Percentiles rank a stretch among this genome's conserved stretches.
Conservation (phyloP, 1,284 basidiomycete species). For the Cryptococcus sp. region DNA sequence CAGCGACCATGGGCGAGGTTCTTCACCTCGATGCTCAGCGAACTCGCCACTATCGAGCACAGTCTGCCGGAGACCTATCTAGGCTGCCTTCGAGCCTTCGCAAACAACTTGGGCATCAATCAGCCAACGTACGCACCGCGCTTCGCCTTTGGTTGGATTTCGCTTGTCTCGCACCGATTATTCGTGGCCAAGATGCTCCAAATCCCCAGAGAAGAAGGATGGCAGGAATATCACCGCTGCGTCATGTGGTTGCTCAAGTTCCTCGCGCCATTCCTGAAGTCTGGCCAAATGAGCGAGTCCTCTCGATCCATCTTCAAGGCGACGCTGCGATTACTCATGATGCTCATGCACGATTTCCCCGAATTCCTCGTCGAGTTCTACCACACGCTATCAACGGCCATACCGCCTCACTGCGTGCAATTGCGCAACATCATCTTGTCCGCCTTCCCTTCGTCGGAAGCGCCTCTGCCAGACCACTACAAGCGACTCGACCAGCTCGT, state of each 20-base stretch:
- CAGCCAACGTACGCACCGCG: slow-evolving; percentile 97
- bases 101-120: slow-evolving; percentile 92
- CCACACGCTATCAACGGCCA: slow-evolving; percentile 89
- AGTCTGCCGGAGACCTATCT: slow-evolving; percentile 84
- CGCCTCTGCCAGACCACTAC: slow-evolving; percentile 72
- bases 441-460: slow-evolving; percentile 86
- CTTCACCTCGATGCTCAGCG: slow-evolving; percentile 94
- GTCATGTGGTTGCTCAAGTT: slow-evolving; percentile 92
- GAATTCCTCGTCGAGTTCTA: slow-evolving; percentile 97
- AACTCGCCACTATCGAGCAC: slow-evolving; percentile 79
- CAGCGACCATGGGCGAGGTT: slow-evolving; percentile 99
- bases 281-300: slow-evolving; percentile 73
- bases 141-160: slow-evolving; percentile 98
- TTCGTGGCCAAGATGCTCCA: slow-evolving; percentile 96
- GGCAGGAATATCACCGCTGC: slow-evolving; percentile 94
- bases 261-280: slow-evolving; percentile 82
- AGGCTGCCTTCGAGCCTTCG: slow-evolving; percentile 83
- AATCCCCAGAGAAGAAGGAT: slow-evolving; percentile 60
- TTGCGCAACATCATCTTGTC: slow-evolving; percentile 94
- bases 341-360: slow-evolving; percentile 97
- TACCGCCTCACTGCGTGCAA: slow-evolving; percentile 92
- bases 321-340: slow-evolving; percentile 85
- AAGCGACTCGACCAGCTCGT: slow-evolving; percentile 61
- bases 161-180: slow-evolving; percentile 88
- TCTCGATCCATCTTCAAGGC: slow-evolving; percentile 91